These are phyloP conservation scores for Trametes maxima DNA, from an alignment of 768 basidiomycete genomes.

Conservation along the genomic window DNA sequence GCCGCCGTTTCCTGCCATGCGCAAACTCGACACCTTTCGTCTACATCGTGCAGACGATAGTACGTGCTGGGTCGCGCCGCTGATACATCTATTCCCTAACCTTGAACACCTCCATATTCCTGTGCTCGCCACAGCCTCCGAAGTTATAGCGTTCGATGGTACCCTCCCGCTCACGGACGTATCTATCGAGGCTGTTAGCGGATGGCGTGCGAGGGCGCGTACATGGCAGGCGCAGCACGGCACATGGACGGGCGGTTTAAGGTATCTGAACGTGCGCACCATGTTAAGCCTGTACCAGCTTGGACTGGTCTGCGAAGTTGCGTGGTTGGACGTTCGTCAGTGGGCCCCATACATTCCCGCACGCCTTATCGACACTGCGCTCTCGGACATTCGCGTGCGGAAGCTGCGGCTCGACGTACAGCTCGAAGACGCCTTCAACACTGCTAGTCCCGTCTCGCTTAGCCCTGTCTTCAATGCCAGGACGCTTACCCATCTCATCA, in stretches of 20 bases:
- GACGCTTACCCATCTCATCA: too few relatives aligned
- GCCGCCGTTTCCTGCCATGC: background rate
- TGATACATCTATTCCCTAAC: background rate
- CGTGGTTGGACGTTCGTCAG: background rate
- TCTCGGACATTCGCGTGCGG: too few relatives aligned
- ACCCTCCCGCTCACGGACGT: background rate
- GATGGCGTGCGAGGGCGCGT: background rate
- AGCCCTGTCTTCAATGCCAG: too few relatives aligned
- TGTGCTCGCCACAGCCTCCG: background rate
- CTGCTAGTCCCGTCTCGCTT: too few relatives aligned
- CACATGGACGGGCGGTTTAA: background rate
- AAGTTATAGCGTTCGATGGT: too few relatives aligned
- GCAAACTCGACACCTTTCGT: background rate
- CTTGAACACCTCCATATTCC: background rate
- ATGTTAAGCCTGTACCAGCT: background rate
- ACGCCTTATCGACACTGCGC: too few relatives aligned
- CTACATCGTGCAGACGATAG: background rate
- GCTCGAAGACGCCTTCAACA: too few relatives aligned
- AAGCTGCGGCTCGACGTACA: too few relatives aligned
- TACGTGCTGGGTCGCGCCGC: background rate
- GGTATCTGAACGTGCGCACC: background rate
- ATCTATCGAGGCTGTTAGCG: background rate
- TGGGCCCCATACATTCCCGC: too few relatives aligned
- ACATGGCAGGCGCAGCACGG: background rate
- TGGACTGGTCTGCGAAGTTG: background rate